Base-by-base conservation (phyloP, 2,329 filamentous ascomycete genomes). In the Juglanconis juglandina region DNA sequence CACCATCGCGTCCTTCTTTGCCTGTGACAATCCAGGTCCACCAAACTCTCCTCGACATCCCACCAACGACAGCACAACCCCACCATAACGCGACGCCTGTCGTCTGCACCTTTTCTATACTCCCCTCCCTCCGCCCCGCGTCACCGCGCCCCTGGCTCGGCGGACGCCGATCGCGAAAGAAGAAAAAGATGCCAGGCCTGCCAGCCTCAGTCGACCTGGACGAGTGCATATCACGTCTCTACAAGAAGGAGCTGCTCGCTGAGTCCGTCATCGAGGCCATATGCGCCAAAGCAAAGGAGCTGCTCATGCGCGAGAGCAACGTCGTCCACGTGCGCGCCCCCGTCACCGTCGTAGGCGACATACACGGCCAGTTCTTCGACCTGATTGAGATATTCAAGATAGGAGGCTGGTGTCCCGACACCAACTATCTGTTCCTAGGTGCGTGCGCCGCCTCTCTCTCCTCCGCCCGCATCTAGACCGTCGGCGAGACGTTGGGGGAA, bases 301-400 rank as follows among this genome's bases (percentile, higher is more conserved):
- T 99, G 68, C 84, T 99, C 68, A 99, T 99, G 95, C 94, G 96
- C 73, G 95, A 99, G 86, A 98, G 94, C 84, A 99, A 99, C 77
- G 95, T 99, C 64, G 95, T 99, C 63, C 95, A 99, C 75, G 96
- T 99, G 64, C 87, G 87, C 68, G 93, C 95, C 37, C 95, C 95
- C 2, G 92, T 99, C 61, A 99, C 95, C 14, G 95, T 99, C 9
- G 95, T 99, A 44, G 95, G 95, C 66, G 95, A 99, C 74, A 99
- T 99, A 67, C 95, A 99, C 75, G 95, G 95, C 61, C 95, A 99
- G 76, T 99, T 99, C 79, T 98, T 94, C 76, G 95, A 99, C 75
- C 87, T 99, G 78, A 95, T 99, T 66, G 95, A 99, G 82, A 98
- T 99, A 67, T 99, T 99, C 79, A 92, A 92, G 76, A 99, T 99